phyloP scores from a whole-genome alignment of 139 green algal species.

The Auxenochlorella protothecoides region DNA sequence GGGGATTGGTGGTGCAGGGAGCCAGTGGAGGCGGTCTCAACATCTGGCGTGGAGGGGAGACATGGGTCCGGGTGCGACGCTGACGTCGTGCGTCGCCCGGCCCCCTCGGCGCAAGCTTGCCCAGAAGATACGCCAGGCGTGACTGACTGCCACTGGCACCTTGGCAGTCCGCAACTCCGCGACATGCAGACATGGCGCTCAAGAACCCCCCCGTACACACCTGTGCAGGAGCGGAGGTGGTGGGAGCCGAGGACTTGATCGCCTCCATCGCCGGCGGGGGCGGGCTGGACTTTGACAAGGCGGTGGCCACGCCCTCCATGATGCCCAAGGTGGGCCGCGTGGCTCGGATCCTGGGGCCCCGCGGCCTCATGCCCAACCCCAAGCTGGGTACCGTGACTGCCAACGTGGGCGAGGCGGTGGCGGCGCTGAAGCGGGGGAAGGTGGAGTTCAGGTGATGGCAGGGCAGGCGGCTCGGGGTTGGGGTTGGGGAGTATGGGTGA shows the following conservation, averaged over 20 bases:
- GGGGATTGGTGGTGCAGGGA: too few relatives aligned
- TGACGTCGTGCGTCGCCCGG: too few relatives aligned
- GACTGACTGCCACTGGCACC: too few relatives aligned
- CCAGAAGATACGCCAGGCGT: too few relatives aligned
- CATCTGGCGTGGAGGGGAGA: too few relatives aligned
- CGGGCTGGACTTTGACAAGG: slow-evolving; percentile 51
- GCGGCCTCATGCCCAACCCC: slow-evolving; percentile 95
- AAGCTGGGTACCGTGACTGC: slow-evolving; percentile 84
- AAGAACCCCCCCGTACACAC: neutral
- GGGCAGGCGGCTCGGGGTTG: too few relatives aligned
- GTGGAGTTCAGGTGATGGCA: slow-evolving; percentile 59
- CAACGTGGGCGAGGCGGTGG: slow-evolving; percentile 54
- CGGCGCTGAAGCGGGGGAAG: slow-evolving; percentile 52
- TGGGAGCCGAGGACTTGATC: slow-evolving; percentile 71
- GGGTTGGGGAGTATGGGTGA: neutral
- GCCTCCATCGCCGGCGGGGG: slow-evolving; percentile 39
- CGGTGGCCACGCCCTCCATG: slow-evolving; percentile 71
- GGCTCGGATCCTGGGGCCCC: slow-evolving; percentile 71
- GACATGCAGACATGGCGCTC: neutral
- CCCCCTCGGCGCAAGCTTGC: too few relatives aligned
- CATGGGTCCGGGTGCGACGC: too few relatives aligned
- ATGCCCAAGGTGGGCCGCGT: slow-evolving; percentile 65
- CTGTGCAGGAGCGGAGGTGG: slow-evolving; percentile 59
- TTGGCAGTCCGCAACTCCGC: neutral
- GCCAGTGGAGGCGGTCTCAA: too few relatives aligned